A percentile compares a stretch with the other conserved stretches of the same genome.
These are phyloP conservation scores for Gorgonomyces haynaldii DNA, from an alignment of 192 early-diverging fungal genomes.

Conservation along the genomic window DNA sequence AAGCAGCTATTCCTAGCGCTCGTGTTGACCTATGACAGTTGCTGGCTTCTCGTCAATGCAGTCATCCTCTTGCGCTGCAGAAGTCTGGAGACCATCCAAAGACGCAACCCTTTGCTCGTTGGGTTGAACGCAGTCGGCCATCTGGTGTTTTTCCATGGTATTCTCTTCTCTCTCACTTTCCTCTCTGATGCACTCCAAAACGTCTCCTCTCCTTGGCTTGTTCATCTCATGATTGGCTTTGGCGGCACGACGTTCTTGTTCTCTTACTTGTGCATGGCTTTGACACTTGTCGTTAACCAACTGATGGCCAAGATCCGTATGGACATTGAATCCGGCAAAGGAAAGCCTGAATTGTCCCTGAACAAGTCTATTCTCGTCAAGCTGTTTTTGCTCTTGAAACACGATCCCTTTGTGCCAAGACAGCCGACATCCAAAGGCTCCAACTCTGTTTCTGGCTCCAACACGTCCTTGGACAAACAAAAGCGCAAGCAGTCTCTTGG, in stretches of 20 bases:
- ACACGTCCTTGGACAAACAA: no score
- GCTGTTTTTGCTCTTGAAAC: slow-evolving; percentile 2
- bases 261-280: not conserved
- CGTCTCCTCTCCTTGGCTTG: not conserved
- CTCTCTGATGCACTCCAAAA: not conserved
- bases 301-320: not conserved
- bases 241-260: not conserved
- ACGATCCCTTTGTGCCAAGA: slow-evolving; percentile 4
- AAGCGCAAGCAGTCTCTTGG: no score
- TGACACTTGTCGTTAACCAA: slow-evolving; percentile 1
- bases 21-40: no score
- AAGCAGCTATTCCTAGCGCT: no score
- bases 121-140: not conserved
- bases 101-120: slow-evolving; percentile 1
- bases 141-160: not conserved
- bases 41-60: no score
- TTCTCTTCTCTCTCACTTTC: not conserved
- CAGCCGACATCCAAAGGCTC: no score
- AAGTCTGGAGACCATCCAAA: not conserved
- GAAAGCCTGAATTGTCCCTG: not conserved
- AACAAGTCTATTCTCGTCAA: not conserved
- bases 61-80: not conserved
- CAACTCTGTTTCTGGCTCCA: no score
- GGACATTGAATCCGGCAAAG: not conserved
- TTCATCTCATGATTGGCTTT: not conserved